Evolutionary conservation across 176 grass and related monocot species (phyloP), one percentile per base, ranked within the genome.

Genomic region (Raddia distichophylla): DNA sequence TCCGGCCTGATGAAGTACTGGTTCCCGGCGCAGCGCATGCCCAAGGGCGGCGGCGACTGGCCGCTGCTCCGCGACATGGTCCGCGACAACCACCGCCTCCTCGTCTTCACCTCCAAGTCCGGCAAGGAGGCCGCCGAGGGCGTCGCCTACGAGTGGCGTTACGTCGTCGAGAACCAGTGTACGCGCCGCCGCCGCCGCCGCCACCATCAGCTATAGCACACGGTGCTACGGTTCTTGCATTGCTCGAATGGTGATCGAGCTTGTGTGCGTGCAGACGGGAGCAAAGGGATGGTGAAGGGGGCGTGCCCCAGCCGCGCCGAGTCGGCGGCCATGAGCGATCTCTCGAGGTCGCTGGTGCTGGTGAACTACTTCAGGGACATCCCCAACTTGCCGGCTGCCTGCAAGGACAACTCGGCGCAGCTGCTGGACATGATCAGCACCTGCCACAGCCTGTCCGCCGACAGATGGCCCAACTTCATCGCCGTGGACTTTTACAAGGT

Each of bases 121-220:
- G 85, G 70, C 76, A 95, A 98, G 87, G 93, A 98, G 64, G 70
- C 76, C 69, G 13, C 82, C 45, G 96, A 98, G 71, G 90, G 89
- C 55, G 85, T 98, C 60, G 71, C 96, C 3, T 90, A 98, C 81
- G 88, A 98, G 83, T 95, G 96, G 96, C 73, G 82, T 64, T 95
- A 98, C 81, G 85, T 98, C 34, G 64, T 98, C 32, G 96, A 98
- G 80, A 98, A 95, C 64, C 93, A 98, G 84, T 98, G 92, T 97
- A 78, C 0, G 88, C 10, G 37, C 37, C 37, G 37, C 37, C 37
- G 37, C 37, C 37, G 4, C 37, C 37, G 4, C 4, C 37, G 27
- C 57, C 6, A n/a, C 19, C 32, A 13, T 19, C 71, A 11, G 27
- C 27, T 27, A 5, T 16, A 43, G 27, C 49, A 37, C 4, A 10